Evolutionary conservation across 495 filamentous ascomycete genomes (phyloP).

Genomic region (Pyrenula aspistea): DNA sequence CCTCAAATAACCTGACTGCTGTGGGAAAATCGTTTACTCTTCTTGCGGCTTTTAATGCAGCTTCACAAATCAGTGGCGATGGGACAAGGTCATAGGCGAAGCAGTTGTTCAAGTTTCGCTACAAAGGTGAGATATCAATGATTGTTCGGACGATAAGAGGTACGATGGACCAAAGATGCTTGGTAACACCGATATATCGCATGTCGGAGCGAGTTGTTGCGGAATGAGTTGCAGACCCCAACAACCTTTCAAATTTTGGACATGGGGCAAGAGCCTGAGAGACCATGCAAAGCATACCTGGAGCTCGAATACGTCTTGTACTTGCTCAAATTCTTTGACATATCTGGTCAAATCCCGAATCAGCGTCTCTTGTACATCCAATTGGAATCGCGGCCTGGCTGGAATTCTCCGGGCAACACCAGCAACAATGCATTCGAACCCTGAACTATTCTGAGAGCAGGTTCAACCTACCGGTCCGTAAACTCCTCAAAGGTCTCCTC

Average conservation of each 20-base stretch:
- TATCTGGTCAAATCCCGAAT: conserved; percentile 51
- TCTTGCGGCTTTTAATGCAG: conserved; percentile 81
- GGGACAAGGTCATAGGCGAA: conserved; percentile 99
- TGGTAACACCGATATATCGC: too few species aligned
- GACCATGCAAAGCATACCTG: conserved; percentile 57
- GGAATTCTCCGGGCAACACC: too few species aligned
- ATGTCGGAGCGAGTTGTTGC: too few species aligned
- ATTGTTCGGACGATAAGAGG: too few species aligned
- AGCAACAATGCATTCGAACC: too few species aligned
- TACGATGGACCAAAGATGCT: too few species aligned
- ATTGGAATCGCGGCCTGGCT: too few species aligned
- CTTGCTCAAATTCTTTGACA: conserved; percentile 95
- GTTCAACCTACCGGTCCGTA: conserved; percentile 74
- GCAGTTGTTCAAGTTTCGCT: conserved; percentile 99
- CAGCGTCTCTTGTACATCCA: conserved; percentile 10
- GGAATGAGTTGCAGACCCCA: too few species aligned
- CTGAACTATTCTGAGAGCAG: too few species aligned
- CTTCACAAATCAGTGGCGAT: conserved; percentile 79
- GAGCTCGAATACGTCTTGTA: conserved; percentile 99
- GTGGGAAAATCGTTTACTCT: conserved; percentile 98
- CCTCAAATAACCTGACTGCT: conserved; percentile 95
- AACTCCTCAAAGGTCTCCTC: conserved; percentile 99
- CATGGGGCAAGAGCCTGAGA: neutral
- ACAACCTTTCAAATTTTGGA: too few species aligned
- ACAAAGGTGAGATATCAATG: too few species aligned